Percentiles rank a stretch among this genome's conserved stretches.
phyloP scores from a whole-genome alignment of 805 yeast species.

The Wickerhamiella azymoides region DNA sequence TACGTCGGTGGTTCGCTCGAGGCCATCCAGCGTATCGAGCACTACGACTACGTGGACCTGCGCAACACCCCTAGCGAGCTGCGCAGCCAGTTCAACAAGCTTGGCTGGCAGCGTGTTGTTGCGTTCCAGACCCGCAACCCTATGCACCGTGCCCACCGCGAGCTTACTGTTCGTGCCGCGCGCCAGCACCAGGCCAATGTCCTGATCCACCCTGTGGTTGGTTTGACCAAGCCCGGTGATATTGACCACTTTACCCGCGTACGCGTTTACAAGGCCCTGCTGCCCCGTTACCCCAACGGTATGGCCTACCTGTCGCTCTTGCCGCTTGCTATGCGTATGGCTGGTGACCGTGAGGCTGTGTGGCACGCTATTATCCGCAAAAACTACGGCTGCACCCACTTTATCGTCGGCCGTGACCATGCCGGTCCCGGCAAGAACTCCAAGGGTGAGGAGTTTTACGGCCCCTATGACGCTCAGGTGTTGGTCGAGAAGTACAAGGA shows the following conservation, averaged over 20 bases:
- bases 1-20: conserved; percentile 82
- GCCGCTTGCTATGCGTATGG: conserved; percentile 98
- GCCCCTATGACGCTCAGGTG: conserved; percentile 93
- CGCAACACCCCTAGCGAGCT: conserved; percentile 86
- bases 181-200: conserved; percentile 76
- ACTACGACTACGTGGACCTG: conserved; percentile 77
- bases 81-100: conserved; percentile 65
- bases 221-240: conserved; percentile 93
- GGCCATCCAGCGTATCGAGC: conserved; percentile 72
- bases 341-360: conserved; percentile 94
- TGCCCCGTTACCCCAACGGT: conserved; percentile 87
- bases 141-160: conserved; percentile 97
- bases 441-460: conserved; percentile 84
- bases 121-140: conserved; percentile 98
- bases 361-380: conserved; percentile 97
- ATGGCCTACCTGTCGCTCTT: conserved; percentile 78
- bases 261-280: conserved; percentile 81
- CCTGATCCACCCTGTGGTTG: conserved; percentile 92
- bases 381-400: conserved; percentile 93
- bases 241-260: conserved; percentile 97
- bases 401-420: conserved; percentile 95
- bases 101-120: conserved; percentile 79
- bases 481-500: conserved; percentile 60
- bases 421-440: conserved; percentile 93
- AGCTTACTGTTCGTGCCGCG: conserved; percentile 93